Conservation (phyloP, 192 early-diverging fungal genomes). For the Diversispora eburnea region DNA sequence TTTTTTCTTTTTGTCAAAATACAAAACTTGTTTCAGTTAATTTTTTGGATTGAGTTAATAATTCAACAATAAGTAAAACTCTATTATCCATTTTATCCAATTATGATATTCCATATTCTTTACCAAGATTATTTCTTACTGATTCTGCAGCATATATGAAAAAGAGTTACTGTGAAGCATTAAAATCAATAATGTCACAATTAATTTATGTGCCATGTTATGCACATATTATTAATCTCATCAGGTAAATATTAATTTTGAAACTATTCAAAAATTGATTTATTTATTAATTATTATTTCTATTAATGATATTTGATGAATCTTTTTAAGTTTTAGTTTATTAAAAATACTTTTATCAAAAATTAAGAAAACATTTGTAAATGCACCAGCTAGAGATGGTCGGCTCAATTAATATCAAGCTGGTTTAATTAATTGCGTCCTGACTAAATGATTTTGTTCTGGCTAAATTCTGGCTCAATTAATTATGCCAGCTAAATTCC, state of each 20-base stretch:
- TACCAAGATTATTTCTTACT: background rate
- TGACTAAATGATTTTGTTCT: no score
- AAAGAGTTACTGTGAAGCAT: background rate
- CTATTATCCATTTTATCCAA: background rate
- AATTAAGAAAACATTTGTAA: no score
- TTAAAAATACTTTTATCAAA: no score
- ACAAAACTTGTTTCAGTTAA: conserved; percentile 1
- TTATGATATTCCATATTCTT: background rate
- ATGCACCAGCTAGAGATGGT: no score
- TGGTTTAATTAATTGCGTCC: no score
- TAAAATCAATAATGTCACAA: background rate
- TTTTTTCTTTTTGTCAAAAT: background rate
- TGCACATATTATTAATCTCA: conserved; percentile 7
- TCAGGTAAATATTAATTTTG: background rate
- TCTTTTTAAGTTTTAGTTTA: no score
- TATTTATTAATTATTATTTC: no score
- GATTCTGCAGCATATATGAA: background rate
- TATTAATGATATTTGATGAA: no score
- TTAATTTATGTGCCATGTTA: background rate
- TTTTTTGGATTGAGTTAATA: background rate
- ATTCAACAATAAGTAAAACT: background rate
- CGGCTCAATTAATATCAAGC: no score
- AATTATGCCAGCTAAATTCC: no score
- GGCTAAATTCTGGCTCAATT: no score
- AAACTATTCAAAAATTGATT: no score